phyloP scores from a whole-genome alignment of 2,329 filamentous ascomycete species.

The Cercospora sojina region DNA sequence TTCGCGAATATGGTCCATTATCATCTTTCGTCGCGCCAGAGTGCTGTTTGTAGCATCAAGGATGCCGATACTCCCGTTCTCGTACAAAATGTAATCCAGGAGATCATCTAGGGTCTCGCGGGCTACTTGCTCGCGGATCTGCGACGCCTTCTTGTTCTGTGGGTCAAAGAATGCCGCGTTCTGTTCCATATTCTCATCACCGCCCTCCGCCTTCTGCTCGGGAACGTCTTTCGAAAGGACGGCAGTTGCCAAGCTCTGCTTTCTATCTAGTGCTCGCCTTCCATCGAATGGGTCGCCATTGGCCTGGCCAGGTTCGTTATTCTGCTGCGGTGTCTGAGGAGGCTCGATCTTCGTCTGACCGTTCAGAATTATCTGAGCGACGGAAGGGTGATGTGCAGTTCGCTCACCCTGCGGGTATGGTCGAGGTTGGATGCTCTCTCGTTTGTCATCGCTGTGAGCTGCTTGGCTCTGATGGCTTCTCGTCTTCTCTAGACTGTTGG shows the following conservation, averaged over 20 bases:
- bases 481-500: slow-evolving; percentile 37
- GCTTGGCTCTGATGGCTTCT: slow-evolving; percentile 24
- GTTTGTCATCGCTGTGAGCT: neutral
- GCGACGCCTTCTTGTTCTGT: slow-evolving; percentile 75
- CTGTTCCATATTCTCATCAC: slow-evolving; percentile 69
- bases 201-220: slow-evolving; percentile 20
- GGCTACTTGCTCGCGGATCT: slow-evolving; percentile 85
- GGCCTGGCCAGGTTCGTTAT: slow-evolving; percentile 8
- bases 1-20: slow-evolving; percentile 72
- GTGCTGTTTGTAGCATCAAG: slow-evolving; percentile 98
- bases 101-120: slow-evolving; percentile 90
- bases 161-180: slow-evolving; percentile 94
- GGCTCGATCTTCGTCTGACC: slow-evolving; percentile 48
- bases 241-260: slow-evolving; percentile 26
- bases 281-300: slow-evolving; percentile 26
- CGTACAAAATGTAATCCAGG: slow-evolving; percentile 78
- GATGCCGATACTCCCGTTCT: slow-evolving; percentile 87
- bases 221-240: slow-evolving; percentile 23
- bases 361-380: slow-evolving; percentile 60
- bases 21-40: slow-evolving; percentile 73
- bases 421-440: slow-evolving; percentile 22
- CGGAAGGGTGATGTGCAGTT: slow-evolving; percentile 35
- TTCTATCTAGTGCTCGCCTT: slow-evolving; percentile 27
- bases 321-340: slow-evolving; percentile 34
- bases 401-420: slow-evolving; percentile 16